phyloP scores from a whole-genome alignment of 2,329 filamentous ascomycete species.

The Botrytis fabae region DNA sequence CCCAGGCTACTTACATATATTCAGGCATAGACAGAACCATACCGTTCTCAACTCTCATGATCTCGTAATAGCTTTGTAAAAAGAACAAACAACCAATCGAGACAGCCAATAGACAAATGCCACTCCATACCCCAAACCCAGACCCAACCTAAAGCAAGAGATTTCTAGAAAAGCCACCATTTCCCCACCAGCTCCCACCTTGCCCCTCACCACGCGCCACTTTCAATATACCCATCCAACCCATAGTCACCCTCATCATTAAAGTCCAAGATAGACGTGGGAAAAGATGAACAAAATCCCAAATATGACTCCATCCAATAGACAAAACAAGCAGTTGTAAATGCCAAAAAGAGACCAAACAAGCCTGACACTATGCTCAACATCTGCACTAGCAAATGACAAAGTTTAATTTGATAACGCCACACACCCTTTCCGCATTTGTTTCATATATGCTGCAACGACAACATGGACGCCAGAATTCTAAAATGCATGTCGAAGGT shows the following conservation, averaged over 20 bases:
- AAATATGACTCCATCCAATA: conserved; percentile 13
- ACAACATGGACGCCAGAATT: conserved; percentile 21
- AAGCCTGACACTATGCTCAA: conserved; percentile 19
- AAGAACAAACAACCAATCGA: conserved; percentile 9
- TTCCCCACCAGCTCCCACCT: conserved; percentile 9
- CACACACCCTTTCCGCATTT: conserved; percentile 20
- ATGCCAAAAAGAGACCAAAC: conserved; percentile 18
- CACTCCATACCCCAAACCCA: conserved; percentile 12
- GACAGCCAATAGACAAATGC: conserved; percentile 8
- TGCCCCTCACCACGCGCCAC: conserved; percentile 4
- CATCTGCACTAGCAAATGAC: conserved; percentile 23
- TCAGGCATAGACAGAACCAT: conserved; percentile 9
- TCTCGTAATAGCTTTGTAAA: conserved; percentile 15
- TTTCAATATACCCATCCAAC: conserved; percentile 19
- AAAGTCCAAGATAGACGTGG: conserved; percentile 10
- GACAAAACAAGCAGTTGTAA: conserved; percentile 17
- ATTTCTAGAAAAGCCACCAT: conserved; percentile 9
- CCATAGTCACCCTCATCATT: conserved; percentile 12
- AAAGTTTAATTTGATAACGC: conserved; percentile 19
- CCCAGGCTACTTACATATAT: neutral
- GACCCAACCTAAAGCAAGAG: neutral
- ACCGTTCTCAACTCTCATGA: conserved; percentile 16
- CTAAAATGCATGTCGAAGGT: conserved; percentile 27
- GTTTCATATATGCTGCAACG: conserved; percentile 19
- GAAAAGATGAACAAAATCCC: conserved; percentile 12